Percentiles rank a stretch among this genome's conserved stretches.
Conservation (phyloP, 352 stramenopile genomes). For the Phytopythium cucurbitacearum region DNA sequence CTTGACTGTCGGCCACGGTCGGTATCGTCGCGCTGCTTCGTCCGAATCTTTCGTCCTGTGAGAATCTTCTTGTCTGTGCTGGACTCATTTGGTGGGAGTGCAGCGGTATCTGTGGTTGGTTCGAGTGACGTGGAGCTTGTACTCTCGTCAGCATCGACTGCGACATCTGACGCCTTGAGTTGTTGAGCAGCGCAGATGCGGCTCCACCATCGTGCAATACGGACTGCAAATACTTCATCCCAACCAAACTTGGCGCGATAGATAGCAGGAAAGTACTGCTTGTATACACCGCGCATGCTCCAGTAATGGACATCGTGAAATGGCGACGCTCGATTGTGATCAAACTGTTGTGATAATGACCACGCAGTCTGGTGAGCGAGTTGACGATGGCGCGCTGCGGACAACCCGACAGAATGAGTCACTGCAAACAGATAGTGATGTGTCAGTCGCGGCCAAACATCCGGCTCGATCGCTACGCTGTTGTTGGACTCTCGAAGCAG, state of each 20-base stretch:
- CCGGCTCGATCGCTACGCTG: background rate
- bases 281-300: constrained; percentile 26
- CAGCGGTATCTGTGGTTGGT: too few relatives aligned
- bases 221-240: constrained; percentile 23
- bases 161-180: too few relatives aligned
- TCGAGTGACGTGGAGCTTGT: too few relatives aligned
- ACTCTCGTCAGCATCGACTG: too few relatives aligned
- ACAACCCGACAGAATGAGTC: constrained; percentile 16
- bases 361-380: constrained; percentile 21
- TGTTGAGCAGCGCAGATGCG: background rate
- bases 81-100: too few relatives aligned
- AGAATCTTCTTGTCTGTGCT: too few relatives aligned
- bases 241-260: constrained; percentile 30
- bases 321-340: background rate
- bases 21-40: too few relatives aligned
- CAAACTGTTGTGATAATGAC: constrained; percentile 20
- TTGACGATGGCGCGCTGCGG: background rate
- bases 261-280: constrained; percentile 23
- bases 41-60: too few relatives aligned
- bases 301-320: constrained; percentile 27
- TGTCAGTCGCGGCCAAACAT: constrained; percentile 9
- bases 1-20: too few relatives aligned
- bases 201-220: constrained; percentile 33
- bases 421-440: constrained; percentile 24
- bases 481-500: background rate